These are phyloP conservation scores for Tripterygium wilfordii DNA, from an alignment of 177 flowering plant genomes.

Conservation along the genomic window DNA sequence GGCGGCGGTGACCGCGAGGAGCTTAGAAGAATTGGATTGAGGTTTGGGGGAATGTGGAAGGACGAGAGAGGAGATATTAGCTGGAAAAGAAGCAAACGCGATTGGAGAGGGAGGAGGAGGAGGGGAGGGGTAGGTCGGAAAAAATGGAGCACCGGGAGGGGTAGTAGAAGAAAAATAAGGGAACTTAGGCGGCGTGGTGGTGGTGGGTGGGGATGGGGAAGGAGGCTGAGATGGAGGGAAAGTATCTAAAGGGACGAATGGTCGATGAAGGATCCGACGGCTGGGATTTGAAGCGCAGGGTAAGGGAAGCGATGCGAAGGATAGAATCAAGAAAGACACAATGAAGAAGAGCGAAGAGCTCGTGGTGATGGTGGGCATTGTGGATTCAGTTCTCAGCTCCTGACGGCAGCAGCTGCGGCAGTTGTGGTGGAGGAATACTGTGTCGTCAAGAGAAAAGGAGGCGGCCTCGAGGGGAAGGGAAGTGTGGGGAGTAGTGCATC, in stretches of 20 bases:
- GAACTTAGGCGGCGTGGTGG: conserved; percentile 9
- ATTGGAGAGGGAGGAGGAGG: conserved; percentile 31
- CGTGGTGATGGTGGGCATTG: background rate
- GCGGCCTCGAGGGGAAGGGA: background rate
- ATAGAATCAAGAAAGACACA: conserved; percentile 7
- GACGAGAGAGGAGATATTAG: conserved; percentile 29
- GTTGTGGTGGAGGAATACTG: too few relatives aligned
- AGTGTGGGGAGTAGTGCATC: conserved; percentile 12
- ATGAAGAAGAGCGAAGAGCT: conserved; percentile 2
- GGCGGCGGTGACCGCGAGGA: conserved; percentile 15
- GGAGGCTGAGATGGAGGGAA: conserved; percentile 24
- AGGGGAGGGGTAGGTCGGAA: conserved; percentile 24
- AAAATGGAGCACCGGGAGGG: conserved; percentile 20
- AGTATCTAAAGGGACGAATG: conserved; percentile 16
- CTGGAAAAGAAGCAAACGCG: conserved; percentile 35
- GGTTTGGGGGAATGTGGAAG: conserved; percentile 14
- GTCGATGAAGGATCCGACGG: conserved; percentile 25
- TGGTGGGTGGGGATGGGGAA: conserved; percentile 14
- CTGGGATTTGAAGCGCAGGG: background rate
- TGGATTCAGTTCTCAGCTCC: background rate
- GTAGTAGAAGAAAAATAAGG: conserved; percentile 21
- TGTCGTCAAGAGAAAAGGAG: conserved; percentile 2
- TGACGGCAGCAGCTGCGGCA: background rate
- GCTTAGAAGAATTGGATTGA: conserved; percentile 12
- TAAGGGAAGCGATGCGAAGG: background rate